These are phyloP conservation scores for Xylaria cubensis DNA, from an alignment of 495 filamentous ascomycete genomes.

Conservation along the genomic window DNA sequence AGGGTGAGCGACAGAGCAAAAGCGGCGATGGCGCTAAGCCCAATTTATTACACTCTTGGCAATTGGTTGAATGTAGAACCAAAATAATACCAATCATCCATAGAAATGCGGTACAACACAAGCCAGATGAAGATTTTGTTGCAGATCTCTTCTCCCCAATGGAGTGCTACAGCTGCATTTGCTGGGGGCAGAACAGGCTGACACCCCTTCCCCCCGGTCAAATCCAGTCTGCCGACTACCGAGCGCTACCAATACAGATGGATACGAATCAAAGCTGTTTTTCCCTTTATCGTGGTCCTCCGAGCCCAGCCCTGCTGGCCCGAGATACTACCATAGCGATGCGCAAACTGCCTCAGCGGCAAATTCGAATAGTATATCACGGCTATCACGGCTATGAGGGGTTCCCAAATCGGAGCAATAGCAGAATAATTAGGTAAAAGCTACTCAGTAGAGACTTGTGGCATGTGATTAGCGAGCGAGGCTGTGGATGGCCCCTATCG, in stretches of 20 bases:
- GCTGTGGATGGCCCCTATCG: not conserved
- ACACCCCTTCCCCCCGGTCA: not conserved
- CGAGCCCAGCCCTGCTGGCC: not conserved
- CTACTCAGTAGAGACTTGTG: not conserved
- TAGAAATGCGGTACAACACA: not conserved
- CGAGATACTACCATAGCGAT: constrained; percentile 1
- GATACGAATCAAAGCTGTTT: not conserved
- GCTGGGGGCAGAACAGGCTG: constrained; percentile 12
- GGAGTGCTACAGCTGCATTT: not conserved
- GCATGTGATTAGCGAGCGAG: not conserved
- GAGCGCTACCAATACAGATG: not conserved
- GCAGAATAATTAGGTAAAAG: not conserved
- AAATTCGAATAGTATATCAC: not conserved
- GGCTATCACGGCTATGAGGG: not conserved
- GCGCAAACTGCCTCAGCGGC: not conserved
- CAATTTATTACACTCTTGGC: too few species aligned
- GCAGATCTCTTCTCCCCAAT: not conserved
- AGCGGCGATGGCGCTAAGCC: too few species aligned
- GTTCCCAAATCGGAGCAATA: not conserved
- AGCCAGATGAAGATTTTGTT: not conserved
- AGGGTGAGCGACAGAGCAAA: too few species aligned
- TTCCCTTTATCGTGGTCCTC: not conserved
- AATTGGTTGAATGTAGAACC: too few species aligned
- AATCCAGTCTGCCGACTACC: constrained; percentile 5
- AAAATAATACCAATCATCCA: too few species aligned